Conservation (phyloP, 2,329 filamentous ascomycete species). For the Neofusicoccum sp. region DNA sequence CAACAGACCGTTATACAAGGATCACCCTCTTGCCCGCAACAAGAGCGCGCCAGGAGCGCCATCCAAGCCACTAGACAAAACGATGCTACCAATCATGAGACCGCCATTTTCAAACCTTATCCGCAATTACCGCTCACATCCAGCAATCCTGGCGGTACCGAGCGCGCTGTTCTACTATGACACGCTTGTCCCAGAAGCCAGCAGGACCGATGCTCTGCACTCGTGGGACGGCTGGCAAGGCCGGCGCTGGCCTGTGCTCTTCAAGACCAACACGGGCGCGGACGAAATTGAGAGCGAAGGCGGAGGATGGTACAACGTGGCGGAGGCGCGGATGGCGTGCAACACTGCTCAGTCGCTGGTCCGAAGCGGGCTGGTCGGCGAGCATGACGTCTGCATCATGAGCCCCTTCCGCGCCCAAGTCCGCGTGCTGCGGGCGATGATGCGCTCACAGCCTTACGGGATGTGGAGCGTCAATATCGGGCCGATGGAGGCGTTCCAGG, state of each 20-base stretch:
- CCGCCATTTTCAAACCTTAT: slow-evolving; percentile 50
- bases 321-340: slow-evolving; percentile 37
- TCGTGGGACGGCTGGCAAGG: slow-evolving; percentile 42
- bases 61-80: slow-evolving; percentile 32
- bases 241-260: slow-evolving; percentile 47
- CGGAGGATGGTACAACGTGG: slow-evolving; percentile 42
- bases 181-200: slow-evolving; percentile 46
- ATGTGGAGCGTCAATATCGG: slow-evolving; percentile 48
- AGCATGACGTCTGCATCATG: slow-evolving; percentile 48
- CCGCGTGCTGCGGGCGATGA: slow-evolving; percentile 39
- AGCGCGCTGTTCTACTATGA: slow-evolving; percentile 48
- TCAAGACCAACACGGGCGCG: slow-evolving; percentile 38
- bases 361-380: slow-evolving; percentile 28
- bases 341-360: slow-evolving; percentile 34
- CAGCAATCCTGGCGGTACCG: slow-evolving; percentile 47
- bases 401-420: slow-evolving; percentile 51
- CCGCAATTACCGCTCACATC: slow-evolving; percentile 52
- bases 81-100: slow-evolving; percentile 44
- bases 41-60: slow-evolving; percentile 29
- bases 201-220: slow-evolving; percentile 31
- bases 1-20: slow-evolving; percentile 38
- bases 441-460: slow-evolving; percentile 31
- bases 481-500: slow-evolving; percentile 51
- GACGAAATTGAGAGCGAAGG: slow-evolving; percentile 48
- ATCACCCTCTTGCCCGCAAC: slow-evolving; percentile 45